Evolutionary conservation across 2,329 filamentous ascomycete species (phyloP), one percentile per base, ranked within the genome.

Genomic region (Karstenula rhodostoma): DNA sequence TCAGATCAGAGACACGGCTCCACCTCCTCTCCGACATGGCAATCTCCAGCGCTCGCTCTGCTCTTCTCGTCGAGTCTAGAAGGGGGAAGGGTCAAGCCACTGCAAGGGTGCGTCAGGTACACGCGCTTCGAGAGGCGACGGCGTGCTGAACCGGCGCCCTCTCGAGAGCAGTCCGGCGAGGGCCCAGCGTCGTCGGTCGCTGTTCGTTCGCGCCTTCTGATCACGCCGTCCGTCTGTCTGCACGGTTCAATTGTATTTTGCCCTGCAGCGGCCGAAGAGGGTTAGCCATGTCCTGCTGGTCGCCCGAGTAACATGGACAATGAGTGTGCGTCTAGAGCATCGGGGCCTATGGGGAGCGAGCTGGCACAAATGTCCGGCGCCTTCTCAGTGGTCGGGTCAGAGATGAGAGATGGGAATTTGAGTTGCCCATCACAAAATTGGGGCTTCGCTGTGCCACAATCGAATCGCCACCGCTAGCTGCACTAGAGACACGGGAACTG

Each of bases 341-440:
- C 15, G 12, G 12, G 13, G 35, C 35, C 35, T 15, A 40, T 40
- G 13, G 12, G 17, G 5, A 12, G 10, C 2, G 13, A 40, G 37
- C 17, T n/a, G 37, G 37, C 17, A 19, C 37, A 17, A n/a, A n/a
- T 40, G n/a, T 4, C 17, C 37, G 37, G 37, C 37, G n/a, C 15
- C 29, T 40, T n/a, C 37, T 40, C 35, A 23, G n/a, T 25, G 32
- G 49, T 46, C 33, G n/a, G n/a, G n/a, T n/a, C n/a, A n/a, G n/a
- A n/a, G n/a, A n/a, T n/a, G n/a, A 19, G 25, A 44, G 22, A 54
- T 54, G 40, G 51, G 49, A 42, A 42, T 52, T 42, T 27, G 43
- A 17, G 17, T n/a, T 50, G 47, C 48, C 35, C 44, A 57, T 57
- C 54, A 32, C 25, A 23, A 57, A 49, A 44, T 50, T 57, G 44